These are phyloP conservation scores for Moesziomyces antarcticus DNA, from an alignment of 1,284 basidiomycete genomes.

Conservation along the genomic window DNA sequence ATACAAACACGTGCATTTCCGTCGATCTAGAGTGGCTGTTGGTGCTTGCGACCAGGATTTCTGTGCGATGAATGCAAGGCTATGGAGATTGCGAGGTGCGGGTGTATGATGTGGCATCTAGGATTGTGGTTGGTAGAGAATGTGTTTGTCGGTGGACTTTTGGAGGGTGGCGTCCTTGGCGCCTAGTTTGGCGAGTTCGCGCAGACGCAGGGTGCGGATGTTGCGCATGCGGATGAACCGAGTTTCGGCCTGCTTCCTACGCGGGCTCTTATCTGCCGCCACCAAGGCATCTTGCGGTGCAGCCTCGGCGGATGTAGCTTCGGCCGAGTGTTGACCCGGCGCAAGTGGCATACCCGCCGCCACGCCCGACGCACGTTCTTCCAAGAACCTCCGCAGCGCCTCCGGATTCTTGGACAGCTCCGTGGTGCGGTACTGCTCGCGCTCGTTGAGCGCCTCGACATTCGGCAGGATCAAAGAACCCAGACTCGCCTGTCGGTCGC, in stretches of 20 bases:
- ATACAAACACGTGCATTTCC: conserved; percentile 24
- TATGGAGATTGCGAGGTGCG: neutral
- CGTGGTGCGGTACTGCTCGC: conserved; percentile 50
- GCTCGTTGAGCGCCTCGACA: conserved; percentile 58
- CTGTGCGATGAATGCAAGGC: too few species aligned
- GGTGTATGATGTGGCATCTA: neutral
- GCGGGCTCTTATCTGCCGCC: neutral
- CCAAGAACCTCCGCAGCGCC: conserved; percentile 55
- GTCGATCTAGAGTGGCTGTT: neutral
- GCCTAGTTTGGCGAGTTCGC: conserved; percentile 55
- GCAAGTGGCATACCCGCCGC: conserved; percentile 63
- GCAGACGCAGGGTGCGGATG: conserved; percentile 31
- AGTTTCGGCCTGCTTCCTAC: conserved; percentile 35
- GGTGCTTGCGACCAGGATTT: too few species aligned
- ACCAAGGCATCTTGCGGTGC: conserved; percentile 14
- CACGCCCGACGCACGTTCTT: conserved; percentile 50
- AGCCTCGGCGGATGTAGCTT: neutral
- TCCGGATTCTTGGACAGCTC: conserved; percentile 46
- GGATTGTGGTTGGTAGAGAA: conserved; percentile 41
- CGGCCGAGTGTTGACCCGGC: conserved; percentile 50
- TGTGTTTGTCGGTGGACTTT: conserved; percentile 13
- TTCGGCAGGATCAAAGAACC: conserved; percentile 60
- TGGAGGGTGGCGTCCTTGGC: conserved; percentile 27
- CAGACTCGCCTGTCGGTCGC: conserved; percentile 39
- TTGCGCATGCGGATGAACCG: conserved; percentile 49